Percentiles rank a stretch among this genome's conserved stretches.
Conservation (phyloP, 176 grass and related monocot species). For the Cenchrus purpureus region DNA sequence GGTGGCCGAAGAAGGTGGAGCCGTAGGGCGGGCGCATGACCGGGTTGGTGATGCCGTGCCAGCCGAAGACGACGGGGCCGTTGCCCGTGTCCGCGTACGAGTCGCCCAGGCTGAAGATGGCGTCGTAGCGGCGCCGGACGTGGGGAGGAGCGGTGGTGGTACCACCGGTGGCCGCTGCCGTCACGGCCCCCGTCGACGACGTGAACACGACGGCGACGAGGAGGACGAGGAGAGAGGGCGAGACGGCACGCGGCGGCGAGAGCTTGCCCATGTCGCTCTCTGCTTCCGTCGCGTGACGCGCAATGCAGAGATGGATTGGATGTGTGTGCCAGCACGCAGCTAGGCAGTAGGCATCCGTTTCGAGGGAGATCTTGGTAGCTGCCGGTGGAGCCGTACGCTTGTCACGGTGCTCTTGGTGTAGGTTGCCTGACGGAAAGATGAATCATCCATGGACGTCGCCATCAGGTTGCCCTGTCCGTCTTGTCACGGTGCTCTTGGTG, state of each 20-base stretch:
- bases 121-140: neutral
- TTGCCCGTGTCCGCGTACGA: slow-evolving; percentile 63
- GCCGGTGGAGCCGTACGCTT: neutral
- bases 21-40: slow-evolving; percentile 52
- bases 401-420: too few relatives aligned
- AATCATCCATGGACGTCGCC: neutral
- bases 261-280: neutral
- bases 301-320: too few relatives aligned
- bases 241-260: neutral
- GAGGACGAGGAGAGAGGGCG: neutral
- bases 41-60: slow-evolving; percentile 11
- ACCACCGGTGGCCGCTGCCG: too few relatives aligned
- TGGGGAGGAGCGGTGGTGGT: neutral
- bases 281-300: too few relatives aligned
- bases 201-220: neutral
- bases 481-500: neutral
- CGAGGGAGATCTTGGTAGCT: neutral
- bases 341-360: neutral
- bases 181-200: neutral
- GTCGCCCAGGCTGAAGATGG: slow-evolving; percentile 70
- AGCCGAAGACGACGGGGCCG: slow-evolving; percentile 33
- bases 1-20: slow-evolving; percentile 41
- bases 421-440: neutral
- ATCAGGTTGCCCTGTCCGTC: neutral
- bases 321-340: neutral